Evolutionary conservation across 2,329 filamentous ascomycete species (phyloP).

Genomic region (Cadophora gregata): DNA sequence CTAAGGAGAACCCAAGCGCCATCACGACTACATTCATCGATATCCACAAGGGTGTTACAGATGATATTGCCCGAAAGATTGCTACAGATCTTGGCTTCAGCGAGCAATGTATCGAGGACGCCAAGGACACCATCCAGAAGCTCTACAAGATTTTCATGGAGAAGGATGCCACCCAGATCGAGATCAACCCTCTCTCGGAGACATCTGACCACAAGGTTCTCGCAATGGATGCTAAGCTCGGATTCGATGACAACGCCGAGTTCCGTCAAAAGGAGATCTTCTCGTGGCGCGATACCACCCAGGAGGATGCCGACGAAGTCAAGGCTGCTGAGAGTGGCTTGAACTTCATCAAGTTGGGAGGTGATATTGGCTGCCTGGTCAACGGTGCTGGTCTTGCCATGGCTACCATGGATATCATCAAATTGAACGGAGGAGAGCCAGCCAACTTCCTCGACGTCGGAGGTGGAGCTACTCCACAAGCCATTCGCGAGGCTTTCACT

Average conservation of each 20-base stretch:
- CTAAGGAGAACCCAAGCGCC: constrained; percentile 95
- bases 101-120: constrained; percentile 95
- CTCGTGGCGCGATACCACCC: constrained; percentile 87
- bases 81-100: constrained; percentile 94
- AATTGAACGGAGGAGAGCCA: constrained; percentile 94
- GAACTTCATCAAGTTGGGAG: constrained; percentile 99
- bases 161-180: constrained; percentile 98
- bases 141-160: constrained; percentile 99
- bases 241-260: constrained; percentile 98
- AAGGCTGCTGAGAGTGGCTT: constrained; percentile 92
- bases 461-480: constrained; percentile 93
- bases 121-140: constrained; percentile 96
- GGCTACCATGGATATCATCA: constrained; percentile 99
- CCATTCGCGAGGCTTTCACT: constrained; percentile 97
- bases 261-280: constrained; percentile 98
- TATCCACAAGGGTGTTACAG: constrained; percentile 93
- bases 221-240: constrained; percentile 99
- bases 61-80: constrained; percentile 90
- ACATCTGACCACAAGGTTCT: constrained; percentile 98
- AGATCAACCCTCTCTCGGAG: constrained; percentile 99
- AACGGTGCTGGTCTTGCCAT: constrained; percentile 99
- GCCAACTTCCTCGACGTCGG: constrained; percentile 99
- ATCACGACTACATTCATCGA: constrained; percentile 94
- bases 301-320: constrained; percentile 98
- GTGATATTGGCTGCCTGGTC: constrained; percentile 98